Evolutionary conservation across 441 rosid species (phyloP).

Genomic region (Biscutella laevigata): DNA sequence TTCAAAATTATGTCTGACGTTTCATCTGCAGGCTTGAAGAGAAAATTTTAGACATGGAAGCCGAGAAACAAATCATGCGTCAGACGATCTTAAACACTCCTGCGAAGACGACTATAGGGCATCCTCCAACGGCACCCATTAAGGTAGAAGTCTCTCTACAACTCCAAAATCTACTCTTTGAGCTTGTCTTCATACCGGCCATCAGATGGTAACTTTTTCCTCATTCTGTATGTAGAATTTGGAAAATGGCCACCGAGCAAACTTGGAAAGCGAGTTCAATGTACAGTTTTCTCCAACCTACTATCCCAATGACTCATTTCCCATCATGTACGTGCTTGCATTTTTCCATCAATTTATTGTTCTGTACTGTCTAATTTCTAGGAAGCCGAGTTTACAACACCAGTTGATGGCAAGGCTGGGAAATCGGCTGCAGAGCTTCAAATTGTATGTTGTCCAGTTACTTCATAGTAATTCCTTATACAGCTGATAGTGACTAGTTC

Average conservation of each 20-base stretch:
- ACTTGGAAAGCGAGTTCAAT: constrained; percentile 44
- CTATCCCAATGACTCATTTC: not conserved
- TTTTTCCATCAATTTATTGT: constrained; percentile 10
- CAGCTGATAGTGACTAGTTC: not conserved
- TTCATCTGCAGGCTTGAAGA: constrained; percentile 73
- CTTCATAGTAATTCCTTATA: constrained; percentile 20
- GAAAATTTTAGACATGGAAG: constrained; percentile 77
- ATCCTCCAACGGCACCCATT: constrained; percentile 40
- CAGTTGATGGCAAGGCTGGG: constrained; percentile 65
- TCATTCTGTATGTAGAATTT: constrained; percentile 42
- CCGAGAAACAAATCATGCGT: constrained; percentile 68
- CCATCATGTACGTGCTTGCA: not conserved
- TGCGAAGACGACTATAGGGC: constrained; percentile 44
- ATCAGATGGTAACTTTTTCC: not conserved
- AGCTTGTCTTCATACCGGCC: not conserved
- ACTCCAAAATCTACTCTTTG: not conserved
- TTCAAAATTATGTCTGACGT: constrained; percentile 2
- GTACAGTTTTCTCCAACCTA: constrained; percentile 31
- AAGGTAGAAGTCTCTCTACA: constrained; percentile 31
- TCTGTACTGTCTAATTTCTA: constrained; percentile 25
- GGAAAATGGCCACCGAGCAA: constrained; percentile 76
- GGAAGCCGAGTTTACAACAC: constrained; percentile 65
- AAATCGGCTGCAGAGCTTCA: constrained; percentile 72
- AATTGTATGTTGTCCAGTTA: constrained; percentile 46
- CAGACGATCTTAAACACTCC: constrained; percentile 51